These are phyloP conservation scores for Scutellaria minor DNA, from an alignment of 257 asterid genomes.

Conservation along the genomic window DNA sequence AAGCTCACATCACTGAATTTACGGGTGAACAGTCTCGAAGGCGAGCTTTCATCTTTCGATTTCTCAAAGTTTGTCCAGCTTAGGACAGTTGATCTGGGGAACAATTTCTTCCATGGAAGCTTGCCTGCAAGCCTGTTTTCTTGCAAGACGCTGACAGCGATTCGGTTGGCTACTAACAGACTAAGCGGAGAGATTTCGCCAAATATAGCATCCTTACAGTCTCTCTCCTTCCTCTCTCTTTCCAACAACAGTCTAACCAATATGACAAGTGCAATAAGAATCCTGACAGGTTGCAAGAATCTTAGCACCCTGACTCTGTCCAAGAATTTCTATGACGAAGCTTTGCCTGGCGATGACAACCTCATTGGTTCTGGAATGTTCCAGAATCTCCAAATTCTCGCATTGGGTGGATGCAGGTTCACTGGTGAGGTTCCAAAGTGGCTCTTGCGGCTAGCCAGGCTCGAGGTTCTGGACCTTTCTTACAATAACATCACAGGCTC, in stretches of 20 bases:
- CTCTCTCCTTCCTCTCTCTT: conserved; percentile 80
- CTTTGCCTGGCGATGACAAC: conserved; percentile 52
- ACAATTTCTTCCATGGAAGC: conserved; percentile 64
- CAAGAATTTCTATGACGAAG: conserved; percentile 69
- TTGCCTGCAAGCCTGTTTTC: conserved; percentile 73
- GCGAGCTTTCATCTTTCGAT: conserved; percentile 71
- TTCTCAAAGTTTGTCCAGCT: conserved; percentile 74
- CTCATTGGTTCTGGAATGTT: conserved; percentile 53
- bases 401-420: conserved; percentile 74
- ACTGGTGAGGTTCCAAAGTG: conserved; percentile 75
- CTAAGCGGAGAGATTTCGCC: conserved; percentile 72
- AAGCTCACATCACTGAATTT: conserved; percentile 62
- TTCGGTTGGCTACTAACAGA: conserved; percentile 74
- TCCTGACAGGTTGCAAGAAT: conserved; percentile 74
- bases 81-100: conserved; percentile 73
- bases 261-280: conserved; percentile 64
- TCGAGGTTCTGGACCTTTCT: conserved; percentile 82
- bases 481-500: conserved; percentile 59
- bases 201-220: conserved; percentile 55
- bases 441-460: conserved; percentile 55
- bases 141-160: conserved; percentile 74
- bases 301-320: conserved; percentile 71
- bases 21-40: conserved; percentile 73
- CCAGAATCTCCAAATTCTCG: conserved; percentile 69
- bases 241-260: conserved; percentile 82